Evolutionary conservation across 2,329 filamentous ascomycete species (phyloP).

Genomic region (Pseudocercospora cruenta): DNA sequence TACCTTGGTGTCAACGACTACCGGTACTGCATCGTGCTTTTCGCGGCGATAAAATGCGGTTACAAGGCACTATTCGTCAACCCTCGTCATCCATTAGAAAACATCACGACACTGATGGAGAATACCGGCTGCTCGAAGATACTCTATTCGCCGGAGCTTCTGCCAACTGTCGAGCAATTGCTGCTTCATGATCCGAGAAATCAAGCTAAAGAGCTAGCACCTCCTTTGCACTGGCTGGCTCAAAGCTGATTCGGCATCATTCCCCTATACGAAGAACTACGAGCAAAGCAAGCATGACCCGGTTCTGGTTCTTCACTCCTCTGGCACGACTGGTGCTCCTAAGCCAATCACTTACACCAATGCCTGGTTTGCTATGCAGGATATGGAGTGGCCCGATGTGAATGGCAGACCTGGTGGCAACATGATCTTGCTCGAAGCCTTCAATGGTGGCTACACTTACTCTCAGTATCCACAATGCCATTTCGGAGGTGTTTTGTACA

Average conservation of each 20-base stretch:
- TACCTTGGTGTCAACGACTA: slow-evolving; percentile 13
- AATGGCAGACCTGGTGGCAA: background rate
- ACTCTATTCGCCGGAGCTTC: background rate
- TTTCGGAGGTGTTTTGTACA: slow-evolving; percentile 1
- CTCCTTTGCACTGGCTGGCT: background rate
- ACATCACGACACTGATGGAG: background rate
- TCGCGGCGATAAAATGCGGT: slow-evolving; percentile 13
- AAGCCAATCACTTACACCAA: slow-evolving; percentile 5
- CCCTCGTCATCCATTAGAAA: slow-evolving; percentile 5
- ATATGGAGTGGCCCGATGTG: background rate
- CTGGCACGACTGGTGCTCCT: slow-evolving; percentile 1
- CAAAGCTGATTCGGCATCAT: background rate
- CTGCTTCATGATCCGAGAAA: background rate
- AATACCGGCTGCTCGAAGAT: slow-evolving; percentile 8
- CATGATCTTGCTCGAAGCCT: background rate
- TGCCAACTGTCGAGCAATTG: background rate
- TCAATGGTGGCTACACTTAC: slow-evolving; percentile 3
- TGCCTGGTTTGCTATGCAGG: background rate
- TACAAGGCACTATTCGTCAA: slow-evolving; percentile 14
- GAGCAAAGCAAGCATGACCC: background rate
- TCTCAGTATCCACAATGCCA: slow-evolving; percentile 3
- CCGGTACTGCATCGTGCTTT: slow-evolving; percentile 9
- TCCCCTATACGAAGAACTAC: background rate
- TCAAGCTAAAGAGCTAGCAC: background rate
- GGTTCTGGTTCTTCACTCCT: background rate